Evolutionary conservation across 495 filamentous ascomycete species (phyloP).

Genomic region (Penicillium coprophilum): DNA sequence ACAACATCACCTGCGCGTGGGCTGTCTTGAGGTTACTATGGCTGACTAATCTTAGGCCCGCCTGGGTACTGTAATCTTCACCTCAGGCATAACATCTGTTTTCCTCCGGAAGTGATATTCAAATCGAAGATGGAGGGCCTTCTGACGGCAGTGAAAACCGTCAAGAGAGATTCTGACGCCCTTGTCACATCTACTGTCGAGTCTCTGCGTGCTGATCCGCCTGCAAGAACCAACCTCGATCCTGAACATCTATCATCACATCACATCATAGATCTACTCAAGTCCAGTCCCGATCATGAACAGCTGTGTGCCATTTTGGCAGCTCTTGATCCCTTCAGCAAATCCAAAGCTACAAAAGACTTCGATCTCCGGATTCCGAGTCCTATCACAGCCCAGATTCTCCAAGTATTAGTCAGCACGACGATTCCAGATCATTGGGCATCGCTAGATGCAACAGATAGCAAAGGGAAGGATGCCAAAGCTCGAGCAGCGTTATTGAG

Average conservation of each 20-base stretch:
- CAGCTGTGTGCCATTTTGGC: constrained; percentile 52
- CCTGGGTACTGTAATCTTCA: constrained; percentile 35
- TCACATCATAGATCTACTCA: constrained; percentile 62
- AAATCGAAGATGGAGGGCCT: constrained; percentile 42
- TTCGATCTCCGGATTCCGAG: constrained; percentile 64
- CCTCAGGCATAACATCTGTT: constrained; percentile 11
- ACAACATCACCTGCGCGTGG: constrained; percentile 16
- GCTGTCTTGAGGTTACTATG: constrained; percentile 12
- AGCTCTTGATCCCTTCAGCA: constrained; percentile 51
- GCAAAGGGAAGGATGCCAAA: constrained; percentile 33
- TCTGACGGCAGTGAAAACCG: constrained; percentile 43
- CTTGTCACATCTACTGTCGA: constrained; percentile 24
- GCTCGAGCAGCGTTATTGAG: constrained; percentile 51
- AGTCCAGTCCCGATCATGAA: constrained; percentile 60
- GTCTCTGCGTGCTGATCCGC: constrained; percentile 11
- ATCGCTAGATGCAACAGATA: constrained; percentile 49
- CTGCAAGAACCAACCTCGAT: constrained; percentile 15
- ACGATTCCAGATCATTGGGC: constrained; percentile 79
- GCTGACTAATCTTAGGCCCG: constrained; percentile 33
- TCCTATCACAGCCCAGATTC: constrained; percentile 65
- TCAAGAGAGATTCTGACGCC: constrained; percentile 25
- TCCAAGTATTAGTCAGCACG: constrained; percentile 64
- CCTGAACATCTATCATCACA: constrained; percentile 46
- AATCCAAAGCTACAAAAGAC: constrained; percentile 23
- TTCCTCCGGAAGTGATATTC: background rate